These are phyloP conservation scores for Clohesyomyces aquaticus DNA, from an alignment of 495 filamentous ascomycete species.

Conservation along the genomic window DNA sequence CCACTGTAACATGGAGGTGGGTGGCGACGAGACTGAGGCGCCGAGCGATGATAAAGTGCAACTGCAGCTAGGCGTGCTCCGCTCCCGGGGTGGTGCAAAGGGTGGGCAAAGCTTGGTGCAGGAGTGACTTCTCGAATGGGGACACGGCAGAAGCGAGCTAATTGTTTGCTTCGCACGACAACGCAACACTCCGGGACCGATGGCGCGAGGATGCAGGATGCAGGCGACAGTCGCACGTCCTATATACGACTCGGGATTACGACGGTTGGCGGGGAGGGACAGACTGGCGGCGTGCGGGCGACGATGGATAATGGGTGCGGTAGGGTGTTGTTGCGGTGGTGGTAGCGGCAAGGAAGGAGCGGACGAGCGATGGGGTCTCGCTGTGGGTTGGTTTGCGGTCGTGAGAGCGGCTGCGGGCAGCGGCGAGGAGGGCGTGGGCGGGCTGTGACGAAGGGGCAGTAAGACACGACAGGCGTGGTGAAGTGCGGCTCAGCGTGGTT, in stretches of 20 bases:
- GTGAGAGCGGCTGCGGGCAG: slow-evolving; percentile 24
- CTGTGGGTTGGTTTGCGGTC: no score
- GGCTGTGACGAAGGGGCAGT: slow-evolving; percentile 17
- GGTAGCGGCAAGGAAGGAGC: not conserved
- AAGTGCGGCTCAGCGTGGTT: slow-evolving; percentile 37
- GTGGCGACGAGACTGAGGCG: slow-evolving; percentile 1
- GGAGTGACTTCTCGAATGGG: slow-evolving; percentile 33
- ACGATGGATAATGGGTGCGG: not conserved
- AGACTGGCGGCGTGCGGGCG: not conserved
- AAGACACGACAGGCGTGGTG: slow-evolving; percentile 14
- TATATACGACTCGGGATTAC: slow-evolving; percentile 19
- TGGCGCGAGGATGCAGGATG: slow-evolving; percentile 15
- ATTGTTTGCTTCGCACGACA: slow-evolving; percentile 1
- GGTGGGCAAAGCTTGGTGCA: slow-evolving; percentile 27
- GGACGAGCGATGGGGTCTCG: not conserved
- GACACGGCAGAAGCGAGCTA: slow-evolving; percentile 18
- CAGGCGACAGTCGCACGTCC: slow-evolving; percentile 14
- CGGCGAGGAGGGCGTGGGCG: not conserved
- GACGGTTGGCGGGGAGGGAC: slow-evolving; percentile 2
- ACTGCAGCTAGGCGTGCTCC: slow-evolving; percentile 1
- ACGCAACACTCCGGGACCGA: slow-evolving; percentile 19
- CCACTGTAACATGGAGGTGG: slow-evolving; percentile 22
- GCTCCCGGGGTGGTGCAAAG: slow-evolving; percentile 16
- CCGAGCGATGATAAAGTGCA: not conserved
- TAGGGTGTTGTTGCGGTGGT: not conserved